A percentile compares a stretch with the other conserved stretches of the same genome.
Conservation (phyloP, 2,329 filamentous ascomycete species). For the Colletotrichum incanum region DNA sequence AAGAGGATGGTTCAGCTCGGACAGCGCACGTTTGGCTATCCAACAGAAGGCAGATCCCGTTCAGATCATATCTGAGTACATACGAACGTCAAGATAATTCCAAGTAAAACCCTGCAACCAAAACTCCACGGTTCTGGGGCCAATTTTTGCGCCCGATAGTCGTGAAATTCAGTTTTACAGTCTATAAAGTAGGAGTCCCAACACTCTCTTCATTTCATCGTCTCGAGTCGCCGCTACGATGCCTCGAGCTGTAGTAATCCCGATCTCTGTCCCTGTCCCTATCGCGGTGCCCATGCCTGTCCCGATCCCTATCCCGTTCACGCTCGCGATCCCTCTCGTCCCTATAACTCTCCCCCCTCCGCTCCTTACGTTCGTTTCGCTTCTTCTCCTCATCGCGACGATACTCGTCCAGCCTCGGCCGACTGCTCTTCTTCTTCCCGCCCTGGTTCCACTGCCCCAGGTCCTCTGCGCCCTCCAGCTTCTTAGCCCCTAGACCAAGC, state of each 20-base stretch:
- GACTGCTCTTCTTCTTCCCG: constrained; percentile 61
- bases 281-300: constrained; percentile 52
- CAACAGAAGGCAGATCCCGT: neutral
- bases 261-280: constrained; percentile 39
- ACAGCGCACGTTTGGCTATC: too few species aligned
- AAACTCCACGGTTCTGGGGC: too few species aligned
- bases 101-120: neutral
- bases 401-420: constrained; percentile 67
- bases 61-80: neutral
- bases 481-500: constrained; percentile 90
- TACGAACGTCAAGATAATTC: too few species aligned
- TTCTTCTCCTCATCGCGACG: constrained; percentile 53
- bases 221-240: constrained; percentile 40
- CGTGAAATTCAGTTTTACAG: neutral
- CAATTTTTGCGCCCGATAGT: neutral
- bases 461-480: constrained; percentile 80
- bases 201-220: constrained; percentile 3
- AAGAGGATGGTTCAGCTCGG: neutral
- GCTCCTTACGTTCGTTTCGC: constrained; percentile 55
- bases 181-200: neutral
- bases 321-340: constrained; percentile 60
- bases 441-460: constrained; percentile 86
- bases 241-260: constrained; percentile 33
- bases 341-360: constrained; percentile 52
- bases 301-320: constrained; percentile 48